Evolutionary conservation across 106 monocot genomes (phyloP), one percentile per base, ranked within the genome.

Genomic region (Dendrobium nobile): DNA sequence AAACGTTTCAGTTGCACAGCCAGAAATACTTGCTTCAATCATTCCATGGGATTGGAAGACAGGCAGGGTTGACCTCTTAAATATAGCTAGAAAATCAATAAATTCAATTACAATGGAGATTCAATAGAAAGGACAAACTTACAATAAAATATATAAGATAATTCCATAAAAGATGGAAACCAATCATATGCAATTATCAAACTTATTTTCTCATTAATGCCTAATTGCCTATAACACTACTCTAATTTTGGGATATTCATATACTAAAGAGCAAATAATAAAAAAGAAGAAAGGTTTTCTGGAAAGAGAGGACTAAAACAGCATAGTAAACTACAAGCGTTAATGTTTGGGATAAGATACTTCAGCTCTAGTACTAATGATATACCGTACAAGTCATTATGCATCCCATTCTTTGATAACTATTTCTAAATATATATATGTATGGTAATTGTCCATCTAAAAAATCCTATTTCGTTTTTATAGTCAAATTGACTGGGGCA

Each of bases 1-100:
- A 90, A 99, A 99, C 77, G 98, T 95, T 87, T 99, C 98, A 79
- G 83, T 85, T 88, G 95, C 98, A 85, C 88, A 95, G 82, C 95
- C 93, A 75, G 95, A 88, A 91, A 99, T 89, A 42, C 86, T 92
- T 82, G 98, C 98, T 90, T 93, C 95, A 28, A 82, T 81, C 82
- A 86, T 87, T 78, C 92, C 98, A 85, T 99, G 89, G 61, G 89
- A 92, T 79, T 95, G 93, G 73, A 99, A 99, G 56, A 90, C 83
- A 9, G 95, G 95, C 64, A 99, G 77, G 65, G 95, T 95, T 81
- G 95, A 95, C 70, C 98, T 80, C 89, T 99, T 99, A 80, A 91
- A 95, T 82, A 95, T 75, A 88, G 98, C 98, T 99, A 72, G 44
- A 31, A 44, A 37, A 80, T n/a, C 44, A 75, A 44, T 7, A 75